These are phyloP conservation scores for Leishmania amazonensis DNA, from an alignment of 208 protist species.

Conservation along the genomic window DNA sequence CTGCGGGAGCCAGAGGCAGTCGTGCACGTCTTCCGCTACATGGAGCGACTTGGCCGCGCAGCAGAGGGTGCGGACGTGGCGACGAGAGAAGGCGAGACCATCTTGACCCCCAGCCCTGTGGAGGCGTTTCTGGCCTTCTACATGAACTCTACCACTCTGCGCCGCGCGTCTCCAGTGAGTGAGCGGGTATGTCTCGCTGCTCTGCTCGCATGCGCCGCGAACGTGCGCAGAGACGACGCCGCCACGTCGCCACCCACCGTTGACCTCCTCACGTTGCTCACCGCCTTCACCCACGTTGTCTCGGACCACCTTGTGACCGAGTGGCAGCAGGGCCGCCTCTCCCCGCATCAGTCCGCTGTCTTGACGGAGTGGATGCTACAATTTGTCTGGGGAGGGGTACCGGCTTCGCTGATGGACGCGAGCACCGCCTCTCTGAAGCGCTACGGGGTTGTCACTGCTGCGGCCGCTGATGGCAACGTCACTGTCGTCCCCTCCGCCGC, in stretches of 20 bases:
- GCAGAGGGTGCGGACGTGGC: neutral
- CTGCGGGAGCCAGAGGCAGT: constrained; percentile 28
- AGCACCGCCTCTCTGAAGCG: constrained; percentile 1
- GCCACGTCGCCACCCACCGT: neutral
- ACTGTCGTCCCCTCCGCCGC: neutral
- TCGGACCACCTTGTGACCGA: constrained; percentile 8
- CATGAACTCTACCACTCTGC: constrained; percentile 17
- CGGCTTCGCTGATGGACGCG: neutral
- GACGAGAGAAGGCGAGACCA: neutral
- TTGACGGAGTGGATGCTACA: constrained; percentile 16
- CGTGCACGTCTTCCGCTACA: constrained; percentile 22
- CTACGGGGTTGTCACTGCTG: neutral
- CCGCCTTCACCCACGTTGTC: constrained; percentile 24
- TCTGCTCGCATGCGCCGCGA: constrained; percentile 24
- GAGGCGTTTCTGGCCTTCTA: constrained; percentile 29
- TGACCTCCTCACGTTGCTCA: constrained; percentile 22
- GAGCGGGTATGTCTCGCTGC: constrained; percentile 27
- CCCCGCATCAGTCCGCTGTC: neutral
- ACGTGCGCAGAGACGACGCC: neutral
- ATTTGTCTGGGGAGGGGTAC: constrained; percentile 7
- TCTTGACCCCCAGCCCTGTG: neutral
- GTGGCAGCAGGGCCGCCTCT: constrained; percentile 22
- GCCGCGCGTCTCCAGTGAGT: constrained; percentile 17
- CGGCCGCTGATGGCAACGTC: neutral
- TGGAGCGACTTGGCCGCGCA: constrained; percentile 19